Evolutionary conservation across 2,329 filamentous ascomycete genomes (phyloP), one percentile per base, ranked within the genome.

Genomic region (Celoporthe dispersa): DNA sequence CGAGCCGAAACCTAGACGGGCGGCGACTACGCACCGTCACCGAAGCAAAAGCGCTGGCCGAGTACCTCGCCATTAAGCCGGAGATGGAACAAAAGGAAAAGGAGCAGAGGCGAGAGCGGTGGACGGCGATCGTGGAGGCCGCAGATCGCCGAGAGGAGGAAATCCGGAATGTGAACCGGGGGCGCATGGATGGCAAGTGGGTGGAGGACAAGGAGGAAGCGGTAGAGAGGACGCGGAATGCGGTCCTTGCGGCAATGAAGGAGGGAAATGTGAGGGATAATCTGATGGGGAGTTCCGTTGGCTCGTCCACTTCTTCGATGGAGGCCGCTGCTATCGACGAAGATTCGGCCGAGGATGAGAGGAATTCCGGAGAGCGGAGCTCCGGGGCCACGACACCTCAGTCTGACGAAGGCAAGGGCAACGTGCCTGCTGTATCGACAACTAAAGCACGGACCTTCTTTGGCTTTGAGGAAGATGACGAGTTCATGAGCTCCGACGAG

Each of bases 21-120:
- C 90, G 96, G 31, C 88, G 96, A 69, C 80, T 99, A 68, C 90
- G 97, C 65, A 98, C 96, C 2, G 93, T 98, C 37, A 95, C 92
- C 51, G 96, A 99, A 79, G 96, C 96, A 44, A 99, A 99, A 80
- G 93, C 94, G 1, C 85, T 99, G 28, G 96, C 97, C 0, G 94
- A 98, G 79, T 98, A 98, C 77, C 87, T 98, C 1, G 94, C 94
- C 2, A 92, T 97, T 74, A 98, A 98, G 79, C 96, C 97, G 0
- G 95, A 98, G 72, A 98, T 99, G 95, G 96, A 98, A 73, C 90
- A 91, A 80, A 93, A 93, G 78, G 94, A 98, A 79, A 95, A 94
- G 77, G 94, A 98, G 78, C 91, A 92, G 80, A 88, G 94, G 63
- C 87, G 92, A 61, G 90, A 92, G 80, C 85, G 94, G 63, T 97